Percentiles rank a stretch among this genome's conserved stretches.
phyloP scores from a whole-genome alignment of 306 rosid genomes.

The Prunus salicina region DNA sequence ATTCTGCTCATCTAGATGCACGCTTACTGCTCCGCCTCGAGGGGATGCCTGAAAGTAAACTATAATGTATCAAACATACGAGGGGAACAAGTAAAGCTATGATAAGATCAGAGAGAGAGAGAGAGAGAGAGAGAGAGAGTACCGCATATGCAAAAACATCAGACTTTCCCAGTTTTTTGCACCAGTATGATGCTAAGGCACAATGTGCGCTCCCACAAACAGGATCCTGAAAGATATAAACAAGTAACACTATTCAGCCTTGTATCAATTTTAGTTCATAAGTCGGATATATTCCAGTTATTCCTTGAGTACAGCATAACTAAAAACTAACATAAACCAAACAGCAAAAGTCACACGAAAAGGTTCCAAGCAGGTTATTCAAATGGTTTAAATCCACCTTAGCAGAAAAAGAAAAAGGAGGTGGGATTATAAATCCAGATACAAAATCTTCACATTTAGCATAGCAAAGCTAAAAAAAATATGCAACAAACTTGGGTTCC shows the following conservation, averaged over 20 bases:
- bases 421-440: no score
- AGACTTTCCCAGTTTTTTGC: conserved; percentile 49
- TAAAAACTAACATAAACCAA: not conserved
- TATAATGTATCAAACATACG: not conserved
- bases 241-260: not conserved
- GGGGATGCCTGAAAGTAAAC: conserved; percentile 59
- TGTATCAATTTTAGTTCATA: no score
- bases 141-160: conserved; percentile 54
- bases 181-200: conserved; percentile 51
- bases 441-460: not conserved
- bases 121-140: conserved; percentile 10
- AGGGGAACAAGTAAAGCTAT: not conserved
- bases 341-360: not conserved
- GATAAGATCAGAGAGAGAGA: not conserved
- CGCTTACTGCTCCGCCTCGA: conserved; percentile 58
- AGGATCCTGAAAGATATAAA: conserved; percentile 45
- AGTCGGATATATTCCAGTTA: not conserved
- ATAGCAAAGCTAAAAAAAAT: not conserved
- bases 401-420: no score
- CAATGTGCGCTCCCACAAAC: conserved; percentile 64
- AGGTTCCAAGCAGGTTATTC: not conserved
- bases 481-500: not conserved
- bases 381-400: no score
- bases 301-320: not conserved
- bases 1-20: conserved; percentile 58